Evolutionary conservation across 768 basidiomycete genomes (phyloP), one percentile per base, ranked within the genome.

Genomic region (Hygrophoropsis aurantiaca): DNA sequence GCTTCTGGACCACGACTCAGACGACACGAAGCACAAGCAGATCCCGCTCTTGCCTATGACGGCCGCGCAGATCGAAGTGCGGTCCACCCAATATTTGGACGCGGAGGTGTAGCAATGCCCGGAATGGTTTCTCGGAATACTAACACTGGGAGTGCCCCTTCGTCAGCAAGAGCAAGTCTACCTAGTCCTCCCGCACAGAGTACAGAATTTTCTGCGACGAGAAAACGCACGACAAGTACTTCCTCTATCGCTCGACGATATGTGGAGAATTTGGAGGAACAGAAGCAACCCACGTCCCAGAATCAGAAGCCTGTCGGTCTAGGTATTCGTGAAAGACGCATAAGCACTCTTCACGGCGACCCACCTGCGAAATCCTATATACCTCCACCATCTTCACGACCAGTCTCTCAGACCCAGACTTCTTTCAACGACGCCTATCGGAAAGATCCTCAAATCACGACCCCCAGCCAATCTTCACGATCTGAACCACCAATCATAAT

Each of bases 21-120:
- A 52, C 79, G 74, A 47, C 87, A 82, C 56, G 81, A 82, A 15
- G 82, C 88, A 4, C 90, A 91, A 60, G 73, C 73, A 54, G 81
- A 91, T 66, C 74, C 75, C 9, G 71, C 80, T 57, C 79, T 84
- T 56, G 82, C 80, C 1, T 87, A 86, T 54, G 81, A 83, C 45
- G 84, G 85, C 58, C 80, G 79, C 11, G 71, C 65, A 11, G 68
- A 67, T n/a, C 62, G 67, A 44, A 71, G 72, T 42, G 62, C 74
- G 4, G 79, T 85, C 13, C 89, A 90, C 66, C 89, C 88, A 2
- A 62, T 90, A 38, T 90, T 90, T 60, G 88, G 88, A 15, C 77
- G 74, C 46, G 82, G 84, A 13, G 85, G 85, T 16, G 68, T 89
- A 40, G 88, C 87, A 10, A 81, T 90, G 80, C 85, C 85, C 7